These are phyloP conservation scores for Senecio squalidus DNA, from an alignment of 140 eudicot genomes.

Conservation along the genomic window DNA sequence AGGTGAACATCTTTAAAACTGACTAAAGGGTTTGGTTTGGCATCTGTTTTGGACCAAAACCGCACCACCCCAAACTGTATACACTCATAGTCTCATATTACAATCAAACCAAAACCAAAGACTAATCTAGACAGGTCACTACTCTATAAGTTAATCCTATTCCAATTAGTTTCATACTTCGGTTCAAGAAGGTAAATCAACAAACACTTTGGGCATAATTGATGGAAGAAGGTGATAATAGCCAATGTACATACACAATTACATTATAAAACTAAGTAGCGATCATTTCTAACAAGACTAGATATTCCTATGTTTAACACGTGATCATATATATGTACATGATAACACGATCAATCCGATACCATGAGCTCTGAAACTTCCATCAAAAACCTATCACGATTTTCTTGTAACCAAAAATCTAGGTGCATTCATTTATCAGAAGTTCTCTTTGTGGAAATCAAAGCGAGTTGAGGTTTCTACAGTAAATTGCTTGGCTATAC, in stretches of 20 bases:
- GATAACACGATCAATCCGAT: conserved; percentile 11
- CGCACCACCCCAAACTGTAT: no score
- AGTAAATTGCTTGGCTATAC: conserved; percentile 66
- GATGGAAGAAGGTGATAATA: conserved; percentile 1
- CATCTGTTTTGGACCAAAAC: no score
- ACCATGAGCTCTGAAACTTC: conserved; percentile 20
- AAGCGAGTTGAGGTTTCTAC: conserved; percentile 69
- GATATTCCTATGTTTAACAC: not conserved
- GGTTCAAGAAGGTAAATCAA: not conserved
- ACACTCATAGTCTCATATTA: no score
- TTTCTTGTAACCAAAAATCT: conserved; percentile 11
- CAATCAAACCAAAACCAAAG: no score
- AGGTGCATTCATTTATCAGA: conserved; percentile 25
- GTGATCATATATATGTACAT: not conserved
- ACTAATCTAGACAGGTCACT: no score
- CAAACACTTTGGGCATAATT: no score
- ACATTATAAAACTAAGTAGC: conserved; percentile 3
- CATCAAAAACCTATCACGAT: conserved; percentile 19
- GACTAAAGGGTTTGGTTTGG: no score
- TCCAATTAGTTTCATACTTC: no score
- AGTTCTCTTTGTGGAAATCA: conserved; percentile 91
- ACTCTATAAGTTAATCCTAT: no score
- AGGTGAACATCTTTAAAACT: no score
- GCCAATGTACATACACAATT: conserved; percentile 17
- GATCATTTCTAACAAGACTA: conserved; percentile 15